Percentiles rank a stretch among this genome's conserved stretches.
Conservation (phyloP, 805 yeast species). For the Osmozyma mogii region DNA sequence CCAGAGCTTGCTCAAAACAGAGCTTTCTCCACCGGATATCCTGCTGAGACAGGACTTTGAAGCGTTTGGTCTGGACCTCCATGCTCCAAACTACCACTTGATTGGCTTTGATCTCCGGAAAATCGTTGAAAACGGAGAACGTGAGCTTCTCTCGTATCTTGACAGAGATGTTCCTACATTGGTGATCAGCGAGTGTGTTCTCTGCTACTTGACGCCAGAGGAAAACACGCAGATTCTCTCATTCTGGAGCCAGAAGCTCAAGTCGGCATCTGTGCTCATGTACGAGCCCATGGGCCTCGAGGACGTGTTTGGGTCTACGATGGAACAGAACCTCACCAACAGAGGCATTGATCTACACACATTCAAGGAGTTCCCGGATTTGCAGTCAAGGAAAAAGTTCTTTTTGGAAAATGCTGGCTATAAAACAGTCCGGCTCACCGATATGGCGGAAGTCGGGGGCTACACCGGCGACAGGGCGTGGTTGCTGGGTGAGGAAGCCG, state of each 20-base stretch:
- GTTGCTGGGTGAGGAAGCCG: conserved; percentile 33
- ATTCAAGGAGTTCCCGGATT: conserved; percentile 43
- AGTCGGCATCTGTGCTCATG: conserved; percentile 29
- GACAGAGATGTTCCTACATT: conserved; percentile 44
- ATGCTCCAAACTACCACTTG: conserved; percentile 40
- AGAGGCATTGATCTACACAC: conserved; percentile 61
- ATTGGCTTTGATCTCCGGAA: conserved; percentile 48
- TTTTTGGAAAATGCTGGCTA: conserved; percentile 15
- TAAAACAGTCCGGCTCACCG: conserved; percentile 33
- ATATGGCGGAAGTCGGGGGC: conserved; percentile 37
- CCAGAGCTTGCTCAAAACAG: too few species aligned
- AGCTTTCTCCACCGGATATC: too few species aligned
- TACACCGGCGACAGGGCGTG: conserved; percentile 27
- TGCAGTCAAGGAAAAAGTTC: conserved; percentile 19
- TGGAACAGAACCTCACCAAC: conserved; percentile 50
- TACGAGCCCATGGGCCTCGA: conserved; percentile 67
- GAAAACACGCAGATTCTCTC: conserved; percentile 38
- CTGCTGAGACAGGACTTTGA: conserved; percentile 18
- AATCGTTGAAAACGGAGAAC: conserved; percentile 9
- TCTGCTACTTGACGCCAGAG: conserved; percentile 56
- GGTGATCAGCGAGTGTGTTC: conserved; percentile 65
- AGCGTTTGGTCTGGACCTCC: conserved; percentile 20
- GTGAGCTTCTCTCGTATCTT: conserved; percentile 14
- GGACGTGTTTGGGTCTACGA: conserved; percentile 60
- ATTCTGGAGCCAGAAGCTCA: conserved; percentile 29